phyloP scores from a whole-genome alignment of 352 stramenopile genomes.

The Globisporangium nunn region DNA sequence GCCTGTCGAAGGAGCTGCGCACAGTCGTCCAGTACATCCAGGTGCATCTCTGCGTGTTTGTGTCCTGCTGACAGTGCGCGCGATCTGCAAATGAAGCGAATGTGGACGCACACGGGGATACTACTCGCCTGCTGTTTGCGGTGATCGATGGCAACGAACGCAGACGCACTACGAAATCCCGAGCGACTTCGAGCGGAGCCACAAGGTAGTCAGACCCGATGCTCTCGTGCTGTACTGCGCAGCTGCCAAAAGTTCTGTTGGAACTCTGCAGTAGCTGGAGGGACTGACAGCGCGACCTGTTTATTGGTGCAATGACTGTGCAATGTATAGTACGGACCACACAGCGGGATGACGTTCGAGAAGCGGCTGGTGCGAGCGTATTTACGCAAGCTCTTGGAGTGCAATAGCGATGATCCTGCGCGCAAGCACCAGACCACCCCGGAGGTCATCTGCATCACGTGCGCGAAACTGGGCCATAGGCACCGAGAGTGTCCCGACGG shows the following conservation, averaged over 20 bases:
- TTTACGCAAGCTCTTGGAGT: conserved; percentile 33
- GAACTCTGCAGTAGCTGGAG: background rate
- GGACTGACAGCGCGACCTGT: too few species aligned
- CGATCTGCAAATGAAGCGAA: too few species aligned
- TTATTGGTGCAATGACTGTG: too few species aligned
- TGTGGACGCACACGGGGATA: too few species aligned
- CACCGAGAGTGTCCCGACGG: conserved; percentile 49
- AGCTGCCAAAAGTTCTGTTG: background rate
- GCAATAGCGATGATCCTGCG: conserved; percentile 12
- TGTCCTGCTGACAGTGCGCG: background rate
- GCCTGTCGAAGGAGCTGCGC: conserved; percentile 26
- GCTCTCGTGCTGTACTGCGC: background rate
- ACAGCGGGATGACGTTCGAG: conserved; percentile 57
- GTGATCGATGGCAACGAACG: background rate
- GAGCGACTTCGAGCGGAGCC: conserved; percentile 37
- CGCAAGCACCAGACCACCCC: conserved; percentile 1
- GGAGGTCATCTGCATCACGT: conserved; percentile 50
- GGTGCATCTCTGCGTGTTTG: conserved; percentile 10
- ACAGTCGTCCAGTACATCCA: conserved; percentile 42
- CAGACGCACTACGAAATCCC: conserved; percentile 44
- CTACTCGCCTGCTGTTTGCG: too few species aligned
- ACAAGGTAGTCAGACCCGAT: conserved; percentile 21
- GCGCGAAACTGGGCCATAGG: conserved; percentile 33
- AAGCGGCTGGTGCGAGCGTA: conserved; percentile 48
- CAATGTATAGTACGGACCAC: conserved; percentile 36